phyloP scores from a whole-genome alignment of 2,329 filamentous ascomycete genomes.

The Fusarium kyushuense region DNA sequence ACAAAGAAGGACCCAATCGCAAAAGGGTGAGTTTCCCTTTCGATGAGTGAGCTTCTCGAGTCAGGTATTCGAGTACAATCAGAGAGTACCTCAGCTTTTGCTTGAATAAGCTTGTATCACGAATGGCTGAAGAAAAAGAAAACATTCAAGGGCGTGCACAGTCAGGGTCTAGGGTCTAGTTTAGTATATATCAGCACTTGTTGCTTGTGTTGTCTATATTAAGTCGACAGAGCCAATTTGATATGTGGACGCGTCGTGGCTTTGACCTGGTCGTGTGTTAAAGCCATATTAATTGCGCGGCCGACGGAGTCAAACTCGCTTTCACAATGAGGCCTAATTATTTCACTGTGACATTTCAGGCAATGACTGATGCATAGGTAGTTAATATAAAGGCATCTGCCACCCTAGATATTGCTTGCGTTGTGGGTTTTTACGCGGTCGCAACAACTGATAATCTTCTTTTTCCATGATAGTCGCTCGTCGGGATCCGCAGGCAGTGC shows the following conservation, averaged over 20 bases:
- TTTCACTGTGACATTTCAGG: slow-evolving; percentile 9
- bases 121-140: slow-evolving; percentile 1
- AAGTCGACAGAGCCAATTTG: slow-evolving; percentile 1
- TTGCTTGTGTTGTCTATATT: slow-evolving; percentile 2
- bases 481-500: slow-evolving; percentile 13
- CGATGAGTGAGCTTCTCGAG: background rate
- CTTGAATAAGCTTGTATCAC: slow-evolving; percentile 1
- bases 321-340: slow-evolving; percentile 9
- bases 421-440: background rate
- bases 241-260: background rate
- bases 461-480: background rate
- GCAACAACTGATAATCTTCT: background rate
- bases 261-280: background rate
- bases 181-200: slow-evolving; percentile 23
- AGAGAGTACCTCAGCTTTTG: background rate
- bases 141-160: background rate
- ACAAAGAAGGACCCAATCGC: slow-evolving; percentile 3
- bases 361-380: background rate
- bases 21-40: slow-evolving; percentile 12
- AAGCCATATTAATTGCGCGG: slow-evolving; percentile 2
- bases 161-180: slow-evolving; percentile 1
- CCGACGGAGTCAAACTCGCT: background rate
- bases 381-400: background rate
- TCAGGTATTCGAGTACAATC: background rate
- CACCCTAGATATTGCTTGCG: slow-evolving; percentile 4